Evolutionary conservation across 164 flowering plant species (phyloP), one percentile per base, ranked within the genome.

Genomic region (Annona squamosa): DNA sequence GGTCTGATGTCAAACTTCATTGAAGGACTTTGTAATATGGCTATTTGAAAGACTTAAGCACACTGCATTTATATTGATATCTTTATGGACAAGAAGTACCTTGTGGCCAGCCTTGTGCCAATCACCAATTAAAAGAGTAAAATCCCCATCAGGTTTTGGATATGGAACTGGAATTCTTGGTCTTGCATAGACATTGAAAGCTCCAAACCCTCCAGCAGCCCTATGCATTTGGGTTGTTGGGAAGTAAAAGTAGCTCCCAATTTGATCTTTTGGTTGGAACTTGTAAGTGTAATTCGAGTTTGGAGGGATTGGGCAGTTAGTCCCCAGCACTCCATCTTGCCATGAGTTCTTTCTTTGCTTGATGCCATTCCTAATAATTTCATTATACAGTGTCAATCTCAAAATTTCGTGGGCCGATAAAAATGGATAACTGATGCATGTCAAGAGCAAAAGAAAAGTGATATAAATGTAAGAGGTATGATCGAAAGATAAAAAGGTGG

Each of bases 281-380:
- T 69, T 82, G 86, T 90, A 94, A 4, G 90, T 87, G 86, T 75
- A 91, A 85, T 86, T 91, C 18, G 85, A 37, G 75, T 85, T 79
- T 19, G 97, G 92, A 63, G 91, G 97, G 74, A 94, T 89, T 0
- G 98, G 90, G 63, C 98, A 94, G 63, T 94, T 94, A 44, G 98
- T 94, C 63, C 98, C 98, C 37, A 87, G 76, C 1, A 92, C 97
- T 18, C 98, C 98, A 74, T 94, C 98, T 81, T 89, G 93, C 97
- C 97, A 94, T 70, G 97, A 94, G 70, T 82, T 87, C 84, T 90
- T 94, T 83, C 97, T 87, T 62, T 94, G 96, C 68, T 90, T 86
- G 48, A 94, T 79, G 4, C 98, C 97, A 81, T 92, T 90, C 98
- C 97, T 94, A 65, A 16, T 46, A 19, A 47, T 69, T 52, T 6